Evolutionary conservation across 108 stramenopile species (phyloP).

Genomic region (Skeletonema grethae): DNA sequence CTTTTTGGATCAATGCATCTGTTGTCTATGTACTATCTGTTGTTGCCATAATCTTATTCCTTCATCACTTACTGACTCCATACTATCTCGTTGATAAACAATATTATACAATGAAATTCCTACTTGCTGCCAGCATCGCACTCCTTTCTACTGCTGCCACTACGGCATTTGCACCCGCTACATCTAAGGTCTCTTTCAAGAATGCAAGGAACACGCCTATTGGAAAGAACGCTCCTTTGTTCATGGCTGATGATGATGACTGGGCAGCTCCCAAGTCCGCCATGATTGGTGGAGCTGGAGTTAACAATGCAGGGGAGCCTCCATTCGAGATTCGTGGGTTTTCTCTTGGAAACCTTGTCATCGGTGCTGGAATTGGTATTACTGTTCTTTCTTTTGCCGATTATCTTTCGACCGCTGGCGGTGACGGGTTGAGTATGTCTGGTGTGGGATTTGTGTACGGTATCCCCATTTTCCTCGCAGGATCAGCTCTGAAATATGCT

Average conservation of each 20-base stretch:
- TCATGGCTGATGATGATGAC: conserved; percentile 15
- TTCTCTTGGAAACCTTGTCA: conserved; percentile 92
- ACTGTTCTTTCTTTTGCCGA: conserved; percentile 88
- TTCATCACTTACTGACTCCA: no score
- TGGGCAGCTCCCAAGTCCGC: conserved; percentile 79
- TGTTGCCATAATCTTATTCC: no score
- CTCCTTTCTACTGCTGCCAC: not conserved
- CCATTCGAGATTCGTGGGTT: conserved; percentile 98
- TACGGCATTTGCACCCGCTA: not conserved
- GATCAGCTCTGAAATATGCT: conserved; percentile 95
- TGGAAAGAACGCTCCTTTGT: not conserved
- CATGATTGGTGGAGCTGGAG: conserved; percentile 94
- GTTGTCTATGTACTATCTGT: no score
- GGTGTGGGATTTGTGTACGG: conserved; percentile 98
- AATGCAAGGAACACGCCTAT: not conserved
- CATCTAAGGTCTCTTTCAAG: not conserved
- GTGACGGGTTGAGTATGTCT: conserved; percentile 82
- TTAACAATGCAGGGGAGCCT: conserved; percentile 94
- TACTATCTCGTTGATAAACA: no score
- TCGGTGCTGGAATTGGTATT: conserved; percentile 72
- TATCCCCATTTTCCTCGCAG: conserved; percentile 93
- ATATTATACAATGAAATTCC: not conserved
- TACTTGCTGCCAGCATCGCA: not conserved
- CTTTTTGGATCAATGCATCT: no score
- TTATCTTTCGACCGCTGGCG: conserved; percentile 85